These are phyloP conservation scores for Inga oerstediana DNA, from an alignment of 306 rosid species.

Conservation along the genomic window DNA sequence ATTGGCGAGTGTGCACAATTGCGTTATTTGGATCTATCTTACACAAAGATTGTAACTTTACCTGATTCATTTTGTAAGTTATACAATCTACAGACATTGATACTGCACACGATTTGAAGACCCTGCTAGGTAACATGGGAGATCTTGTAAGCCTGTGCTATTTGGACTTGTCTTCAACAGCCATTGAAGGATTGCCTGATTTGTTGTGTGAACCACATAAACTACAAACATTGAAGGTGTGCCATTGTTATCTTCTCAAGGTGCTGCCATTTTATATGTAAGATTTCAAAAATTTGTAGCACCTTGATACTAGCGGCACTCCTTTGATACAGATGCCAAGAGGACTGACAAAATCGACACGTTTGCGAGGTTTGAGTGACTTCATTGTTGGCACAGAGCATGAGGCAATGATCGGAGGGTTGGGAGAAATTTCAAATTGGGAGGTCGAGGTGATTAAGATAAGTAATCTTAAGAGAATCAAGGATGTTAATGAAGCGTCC, in stretches of 20 bases:
- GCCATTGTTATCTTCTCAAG: rapidly evolving
- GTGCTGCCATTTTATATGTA: background rate
- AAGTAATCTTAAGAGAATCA: background rate
- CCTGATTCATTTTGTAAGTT: constrained; percentile 5
- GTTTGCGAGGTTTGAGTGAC: background rate
- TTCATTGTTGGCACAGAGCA: background rate
- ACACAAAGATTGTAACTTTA: background rate
- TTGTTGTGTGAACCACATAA: constrained; percentile 13
- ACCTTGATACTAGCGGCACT: background rate
- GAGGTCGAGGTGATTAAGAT: background rate
- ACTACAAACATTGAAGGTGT: constrained; percentile 20
- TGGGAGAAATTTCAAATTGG: background rate
- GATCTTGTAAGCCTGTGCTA: constrained; percentile 8
- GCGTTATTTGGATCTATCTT: background rate
- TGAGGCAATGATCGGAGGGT: background rate
- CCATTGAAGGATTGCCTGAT: background rate
- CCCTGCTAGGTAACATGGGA: background rate
- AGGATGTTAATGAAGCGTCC: background rate
- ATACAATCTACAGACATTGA: constrained; percentile 31
- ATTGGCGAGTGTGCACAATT: background rate
- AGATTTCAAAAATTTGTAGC: constrained; percentile 13
- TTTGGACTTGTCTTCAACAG: background rate
- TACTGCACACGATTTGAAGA: background rate
- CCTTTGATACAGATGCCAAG: background rate
- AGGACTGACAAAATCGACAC: background rate